Evolutionary conservation across 768 basidiomycete genomes (phyloP).

Genomic region (Jaapia argillacea): DNA sequence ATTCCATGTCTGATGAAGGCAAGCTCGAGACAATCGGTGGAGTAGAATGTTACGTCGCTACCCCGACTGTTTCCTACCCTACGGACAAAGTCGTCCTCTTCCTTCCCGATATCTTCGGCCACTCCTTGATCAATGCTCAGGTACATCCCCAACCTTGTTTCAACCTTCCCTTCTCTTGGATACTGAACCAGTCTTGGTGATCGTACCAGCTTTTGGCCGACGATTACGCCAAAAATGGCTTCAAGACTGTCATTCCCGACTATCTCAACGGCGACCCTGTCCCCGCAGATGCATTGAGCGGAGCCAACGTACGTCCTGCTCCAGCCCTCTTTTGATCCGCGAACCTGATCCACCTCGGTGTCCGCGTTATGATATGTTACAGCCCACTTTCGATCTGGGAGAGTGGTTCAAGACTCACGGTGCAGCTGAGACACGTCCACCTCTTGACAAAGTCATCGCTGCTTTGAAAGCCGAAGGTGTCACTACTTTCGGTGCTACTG

Average conservation of each 20-base stretch:
- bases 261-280: slow-evolving; percentile 25
- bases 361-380: no score
- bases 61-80: slow-evolving; percentile 37
- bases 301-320: not conserved
- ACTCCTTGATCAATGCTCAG: slow-evolving; percentile 33
- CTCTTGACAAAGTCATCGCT: slow-evolving; percentile 43
- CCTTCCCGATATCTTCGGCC: slow-evolving; percentile 43
- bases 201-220: slow-evolving; percentile 24
- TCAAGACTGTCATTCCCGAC: slow-evolving; percentile 26
- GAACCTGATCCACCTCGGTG: no score
- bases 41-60: slow-evolving; percentile 41
- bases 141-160: slow-evolving; percentile 17
- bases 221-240: slow-evolving; percentile 29
- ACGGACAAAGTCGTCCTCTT: slow-evolving; percentile 48
- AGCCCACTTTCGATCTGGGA: slow-evolving; percentile 26
- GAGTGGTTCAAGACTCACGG: slow-evolving; percentile 37
- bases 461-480: slow-evolving; percentile 52
- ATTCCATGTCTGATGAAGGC: slow-evolving; percentile 23
- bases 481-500: slow-evolving; percentile 45
- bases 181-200: not conserved
- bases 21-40: slow-evolving; percentile 36
- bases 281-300: slow-evolving; percentile 13
- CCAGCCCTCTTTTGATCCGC: not conserved
- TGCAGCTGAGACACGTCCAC: slow-evolving; percentile 29
- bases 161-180: not conserved